Evolutionary conservation across 129 eudicot species (phyloP).

Genomic region (Ambrosia trifida): DNA sequence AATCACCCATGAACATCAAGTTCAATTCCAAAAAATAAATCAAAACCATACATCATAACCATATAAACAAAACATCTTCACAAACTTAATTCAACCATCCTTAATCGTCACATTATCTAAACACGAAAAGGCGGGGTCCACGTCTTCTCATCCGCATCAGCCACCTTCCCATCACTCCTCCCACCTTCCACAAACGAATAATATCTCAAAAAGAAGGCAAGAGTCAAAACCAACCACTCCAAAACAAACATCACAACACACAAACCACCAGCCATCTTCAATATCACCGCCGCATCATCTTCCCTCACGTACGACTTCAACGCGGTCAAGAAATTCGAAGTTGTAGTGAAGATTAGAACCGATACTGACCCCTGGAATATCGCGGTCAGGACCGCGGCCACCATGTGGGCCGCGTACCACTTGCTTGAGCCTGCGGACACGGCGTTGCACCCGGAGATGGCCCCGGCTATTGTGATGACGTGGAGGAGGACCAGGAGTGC

Average conservation of each 20-base stretch:
- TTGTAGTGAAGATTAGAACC: slow-evolving; percentile 57
- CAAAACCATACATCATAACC: background rate
- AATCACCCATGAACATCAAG: too few species aligned
- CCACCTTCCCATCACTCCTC: slow-evolving; percentile 20
- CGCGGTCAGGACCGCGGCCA: slow-evolving; percentile 68
- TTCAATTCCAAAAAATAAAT: background rate
- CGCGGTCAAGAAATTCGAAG: slow-evolving; percentile 45
- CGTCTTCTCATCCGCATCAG: slow-evolving; percentile 17
- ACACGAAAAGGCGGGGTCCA: slow-evolving; percentile 36
- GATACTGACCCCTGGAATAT: slow-evolving; percentile 76
- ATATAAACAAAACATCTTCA: too few species aligned
- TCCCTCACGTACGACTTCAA: slow-evolving; percentile 80
- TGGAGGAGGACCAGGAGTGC: slow-evolving; percentile 57
- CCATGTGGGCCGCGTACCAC: slow-evolving; percentile 80
- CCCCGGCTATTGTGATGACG: slow-evolving; percentile 51
- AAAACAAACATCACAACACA: slow-evolving; percentile 63
- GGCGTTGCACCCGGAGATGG: slow-evolving; percentile 54
- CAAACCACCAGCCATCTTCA: slow-evolving; percentile 73
- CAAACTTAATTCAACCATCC: background rate
- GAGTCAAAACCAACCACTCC: slow-evolving; percentile 74
- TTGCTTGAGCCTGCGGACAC: slow-evolving; percentile 40
- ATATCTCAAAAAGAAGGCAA: slow-evolving; percentile 79
- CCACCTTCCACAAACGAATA: slow-evolving; percentile 54
- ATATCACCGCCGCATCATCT: slow-evolving; percentile 57
- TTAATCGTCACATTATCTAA: background rate